Evolutionary conservation across 345 rosid species (phyloP).

Genomic region (Gynandropsis gynandra): DNA sequence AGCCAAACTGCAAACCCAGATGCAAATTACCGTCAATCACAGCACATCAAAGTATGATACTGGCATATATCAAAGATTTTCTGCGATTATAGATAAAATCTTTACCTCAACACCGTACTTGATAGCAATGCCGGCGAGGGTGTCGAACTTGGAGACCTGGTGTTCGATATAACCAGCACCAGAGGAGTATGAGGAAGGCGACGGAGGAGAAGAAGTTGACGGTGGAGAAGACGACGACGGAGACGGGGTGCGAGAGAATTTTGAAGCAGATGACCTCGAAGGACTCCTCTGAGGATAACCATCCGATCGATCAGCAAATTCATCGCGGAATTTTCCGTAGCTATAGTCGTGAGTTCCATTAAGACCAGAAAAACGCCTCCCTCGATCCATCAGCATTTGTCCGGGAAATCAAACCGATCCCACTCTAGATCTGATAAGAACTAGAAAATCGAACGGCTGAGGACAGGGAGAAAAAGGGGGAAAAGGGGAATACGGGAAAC

Average conservation of each 20-base stretch:
- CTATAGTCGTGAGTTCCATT: conserved; percentile 22
- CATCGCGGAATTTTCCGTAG: conserved; percentile 22
- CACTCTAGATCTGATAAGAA: conserved; percentile 13
- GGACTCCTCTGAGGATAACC: conserved; percentile 25
- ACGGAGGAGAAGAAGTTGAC: conserved; percentile 19
- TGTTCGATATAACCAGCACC: conserved; percentile 49
- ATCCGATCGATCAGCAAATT: conserved; percentile 17
- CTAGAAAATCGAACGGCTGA: background rate
- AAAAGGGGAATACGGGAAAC: conserved; percentile 4
- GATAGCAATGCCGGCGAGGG: conserved; percentile 92
- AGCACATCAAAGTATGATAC: background rate
- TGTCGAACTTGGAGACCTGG: conserved; percentile 63
- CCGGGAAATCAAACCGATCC: background rate
- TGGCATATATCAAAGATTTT: background rate
- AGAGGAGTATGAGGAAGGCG: conserved; percentile 17
- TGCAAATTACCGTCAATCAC: background rate
- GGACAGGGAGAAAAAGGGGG: background rate
- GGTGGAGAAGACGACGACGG: conserved; percentile 25
- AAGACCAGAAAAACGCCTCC: conserved; percentile 23
- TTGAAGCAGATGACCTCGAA: conserved; percentile 16
- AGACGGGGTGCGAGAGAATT: conserved; percentile 18
- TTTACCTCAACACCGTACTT: conserved; percentile 89
- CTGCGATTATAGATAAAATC: background rate
- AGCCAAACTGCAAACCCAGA: conserved; percentile 4
- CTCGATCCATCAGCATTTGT: conserved; percentile 37